Conservation (phyloP, 371 early-diverging fungal species). For the Rhizopus delemar region DNA sequence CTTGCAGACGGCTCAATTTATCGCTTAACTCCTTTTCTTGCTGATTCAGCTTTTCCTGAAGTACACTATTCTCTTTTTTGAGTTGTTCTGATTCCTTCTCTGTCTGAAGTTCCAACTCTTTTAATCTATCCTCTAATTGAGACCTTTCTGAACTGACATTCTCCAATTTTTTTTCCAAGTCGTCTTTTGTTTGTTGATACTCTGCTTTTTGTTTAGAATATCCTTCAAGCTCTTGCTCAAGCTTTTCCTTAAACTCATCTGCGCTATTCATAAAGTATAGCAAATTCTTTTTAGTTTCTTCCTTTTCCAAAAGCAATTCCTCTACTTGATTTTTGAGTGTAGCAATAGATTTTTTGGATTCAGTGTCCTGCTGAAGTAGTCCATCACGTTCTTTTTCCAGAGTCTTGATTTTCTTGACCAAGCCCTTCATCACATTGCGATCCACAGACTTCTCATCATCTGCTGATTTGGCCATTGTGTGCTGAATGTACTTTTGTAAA, state of each 20-base stretch:
- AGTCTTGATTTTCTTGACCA: conserved; percentile 41
- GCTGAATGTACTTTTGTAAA: no score
- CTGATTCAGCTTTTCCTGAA: conserved; percentile 3
- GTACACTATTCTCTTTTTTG: conserved; percentile 4
- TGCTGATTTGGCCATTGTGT: neutral
- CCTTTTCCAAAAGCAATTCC: conserved; percentile 46
- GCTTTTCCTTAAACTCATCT: conserved; percentile 30
- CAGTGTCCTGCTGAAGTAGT: conserved; percentile 17
- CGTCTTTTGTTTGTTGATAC: conserved; percentile 1
- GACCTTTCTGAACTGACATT: neutral
- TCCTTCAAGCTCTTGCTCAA: conserved; percentile 35
- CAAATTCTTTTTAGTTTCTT: conserved; percentile 45
- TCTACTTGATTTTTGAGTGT: conserved; percentile 45
- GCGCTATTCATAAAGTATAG: conserved; percentile 44
- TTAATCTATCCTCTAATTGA: conserved; percentile 3
- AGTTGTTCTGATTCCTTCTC: conserved; percentile 5
- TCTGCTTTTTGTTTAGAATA: conserved; percentile 20
- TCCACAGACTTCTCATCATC: conserved; percentile 10
- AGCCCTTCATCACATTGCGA: conserved; percentile 41
- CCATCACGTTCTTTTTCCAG: conserved; percentile 40
- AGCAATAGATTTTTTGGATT: conserved; percentile 20
- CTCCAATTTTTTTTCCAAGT: conserved; percentile 6
- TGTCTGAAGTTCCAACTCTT: neutral
- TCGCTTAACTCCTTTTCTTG: conserved; percentile 7
- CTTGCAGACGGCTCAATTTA: neutral